Evolutionary conservation across 2,329 filamentous ascomycete species (phyloP), one percentile per base, ranked within the genome.

Genomic region (Colletotrichum sp.): DNA sequence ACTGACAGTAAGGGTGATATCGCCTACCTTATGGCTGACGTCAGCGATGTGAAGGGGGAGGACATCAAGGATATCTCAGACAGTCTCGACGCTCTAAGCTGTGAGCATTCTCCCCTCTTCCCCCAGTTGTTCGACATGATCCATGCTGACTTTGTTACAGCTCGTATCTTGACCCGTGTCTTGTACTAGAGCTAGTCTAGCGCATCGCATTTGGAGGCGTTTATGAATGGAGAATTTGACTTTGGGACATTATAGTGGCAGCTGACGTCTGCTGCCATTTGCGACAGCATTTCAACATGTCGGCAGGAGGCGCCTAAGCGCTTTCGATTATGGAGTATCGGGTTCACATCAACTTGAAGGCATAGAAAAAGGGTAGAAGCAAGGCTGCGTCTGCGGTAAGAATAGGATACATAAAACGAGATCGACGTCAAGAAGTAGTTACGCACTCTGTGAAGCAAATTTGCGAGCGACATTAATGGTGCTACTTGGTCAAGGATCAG

Each of bases 1-100:
- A 97, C 95, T 67, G 97, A 99, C 85, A 98, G 95, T 86, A 94
- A 94, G 88, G 96, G 96, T 80, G 96, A 99, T 84, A 91, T 97
- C 79, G 97, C 97, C 24, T 99, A 99, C 84, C 89, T 99, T 78
- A 98, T 99, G 96, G 97, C 97, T 9, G 97, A 99, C 87, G 94
- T 99, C 81, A 98, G 95, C 87, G 92, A 94, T 78, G 95, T 99
- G 80, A 92, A 94, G 81, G 90, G 92, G 67, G 89, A 89, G 55
- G 94, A 98, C 82, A 95, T 99, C 84, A 96, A 95, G 86, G 93
- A 95, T 76, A 92, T 99, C 71, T 95, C 94, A 79, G 94, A 96
- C 80, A 93, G 90, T 81, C 89, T 99, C 52, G 96, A 99, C 85
- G 91, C 90, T 75, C 89, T 98, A 78, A 93, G 90, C 86, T 96